A percentile compares a stretch with the other conserved stretches of the same genome.
Conservation (phyloP, 2,329 filamentous ascomycete genomes). For the Penicillium olsonii region DNA sequence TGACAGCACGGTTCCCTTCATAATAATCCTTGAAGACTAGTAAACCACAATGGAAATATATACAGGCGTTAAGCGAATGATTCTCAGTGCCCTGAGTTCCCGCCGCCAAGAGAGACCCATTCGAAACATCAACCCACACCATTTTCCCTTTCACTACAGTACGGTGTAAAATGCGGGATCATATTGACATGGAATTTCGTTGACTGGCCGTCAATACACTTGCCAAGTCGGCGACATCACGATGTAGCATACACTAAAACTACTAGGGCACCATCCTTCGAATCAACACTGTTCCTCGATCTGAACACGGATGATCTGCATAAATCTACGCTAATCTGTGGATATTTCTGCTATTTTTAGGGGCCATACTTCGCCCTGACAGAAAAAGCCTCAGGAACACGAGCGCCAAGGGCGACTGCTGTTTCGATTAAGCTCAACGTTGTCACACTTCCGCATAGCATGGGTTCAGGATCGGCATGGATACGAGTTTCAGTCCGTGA, state of each 20-base stretch:
- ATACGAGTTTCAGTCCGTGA: neutral
- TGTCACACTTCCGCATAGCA: neutral
- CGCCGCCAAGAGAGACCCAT: no score
- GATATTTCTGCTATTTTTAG: conserved; percentile 7
- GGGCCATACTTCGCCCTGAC: neutral
- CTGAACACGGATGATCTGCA: conserved; percentile 6
- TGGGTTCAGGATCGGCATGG: neutral
- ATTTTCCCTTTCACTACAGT: no score
- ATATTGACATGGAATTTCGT: no score
- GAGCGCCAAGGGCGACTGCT: conserved; percentile 6
- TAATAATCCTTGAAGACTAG: no score
- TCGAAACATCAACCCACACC: no score
- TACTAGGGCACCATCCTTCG: neutral
- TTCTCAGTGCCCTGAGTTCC: no score
- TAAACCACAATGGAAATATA: no score
- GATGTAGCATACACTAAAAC: conserved; percentile 1
- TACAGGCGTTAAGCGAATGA: no score
- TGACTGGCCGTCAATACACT: neutral
- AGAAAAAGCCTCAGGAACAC: conserved; percentile 4
- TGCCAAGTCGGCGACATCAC: neutral
- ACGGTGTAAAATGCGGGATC: neutral
- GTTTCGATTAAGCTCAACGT: conserved; percentile 1
- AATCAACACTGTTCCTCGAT: neutral
- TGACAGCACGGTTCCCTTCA: no score
- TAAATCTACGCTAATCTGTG: neutral